Evolutionary conservation across 2,329 filamentous ascomycete genomes (phyloP).

Genomic region (Xylariomycetidae sp.): DNA sequence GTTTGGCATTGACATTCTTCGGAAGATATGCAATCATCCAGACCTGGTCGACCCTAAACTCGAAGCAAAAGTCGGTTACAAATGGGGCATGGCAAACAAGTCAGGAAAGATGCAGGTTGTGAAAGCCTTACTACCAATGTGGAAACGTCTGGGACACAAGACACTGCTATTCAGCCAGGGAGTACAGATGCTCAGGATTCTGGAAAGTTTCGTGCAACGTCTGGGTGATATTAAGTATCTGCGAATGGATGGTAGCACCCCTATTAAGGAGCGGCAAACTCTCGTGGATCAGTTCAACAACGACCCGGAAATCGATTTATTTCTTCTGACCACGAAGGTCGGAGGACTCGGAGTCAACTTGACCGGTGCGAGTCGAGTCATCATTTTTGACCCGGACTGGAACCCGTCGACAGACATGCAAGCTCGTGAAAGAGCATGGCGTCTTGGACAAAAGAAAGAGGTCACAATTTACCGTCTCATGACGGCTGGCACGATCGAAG

Average conservation of each 20-base stretch:
- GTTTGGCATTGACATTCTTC: slow-evolving; percentile 84
- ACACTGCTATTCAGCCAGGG: slow-evolving; percentile 90
- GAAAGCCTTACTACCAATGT: slow-evolving; percentile 78
- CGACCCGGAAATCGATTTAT: slow-evolving; percentile 73
- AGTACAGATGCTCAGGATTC: slow-evolving; percentile 90
- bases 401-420: slow-evolving; percentile 96
- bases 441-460: slow-evolving; percentile 88
- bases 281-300: slow-evolving; percentile 94
- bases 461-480: slow-evolving; percentile 97
- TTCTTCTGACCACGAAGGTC: slow-evolving; percentile 91
- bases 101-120: slow-evolving; percentile 97
- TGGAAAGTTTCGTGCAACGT: slow-evolving; percentile 72
- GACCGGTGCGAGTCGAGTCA: slow-evolving; percentile 88
- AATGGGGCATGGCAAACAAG: slow-evolving; percentile 72
- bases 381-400: slow-evolving; percentile 99
- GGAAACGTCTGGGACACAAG: slow-evolving; percentile 88
- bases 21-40: slow-evolving; percentile 97
- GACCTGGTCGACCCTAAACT: slow-evolving; percentile 69
- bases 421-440: slow-evolving; percentile 92
- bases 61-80: slow-evolving; percentile 57
- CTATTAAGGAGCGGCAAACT: slow-evolving; percentile 80
- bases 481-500: slow-evolving; percentile 95
- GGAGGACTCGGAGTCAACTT: slow-evolving; percentile 91
- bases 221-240: slow-evolving; percentile 69
- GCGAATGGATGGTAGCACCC: slow-evolving; percentile 90